These are phyloP conservation scores for Fusarium tricinctum DNA, from an alignment of 2,329 filamentous ascomycete genomes.

Conservation along the genomic window DNA sequence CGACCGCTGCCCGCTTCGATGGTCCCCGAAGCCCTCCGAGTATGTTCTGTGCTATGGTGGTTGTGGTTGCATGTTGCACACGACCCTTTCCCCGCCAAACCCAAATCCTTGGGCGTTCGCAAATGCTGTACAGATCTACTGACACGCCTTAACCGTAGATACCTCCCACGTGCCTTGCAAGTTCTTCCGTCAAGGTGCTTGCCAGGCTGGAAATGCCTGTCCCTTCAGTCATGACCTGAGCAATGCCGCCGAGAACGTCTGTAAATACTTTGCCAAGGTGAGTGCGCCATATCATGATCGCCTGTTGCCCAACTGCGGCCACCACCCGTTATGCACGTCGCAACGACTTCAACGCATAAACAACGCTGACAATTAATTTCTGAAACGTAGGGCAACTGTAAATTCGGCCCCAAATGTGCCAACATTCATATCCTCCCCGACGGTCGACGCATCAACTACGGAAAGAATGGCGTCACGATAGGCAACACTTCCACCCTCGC, in stretches of 20 bases:
- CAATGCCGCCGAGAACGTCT: constrained; percentile 85
- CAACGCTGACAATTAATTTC: constrained; percentile 39
- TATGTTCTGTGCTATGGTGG: constrained; percentile 51
- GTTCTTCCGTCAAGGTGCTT: constrained; percentile 97
- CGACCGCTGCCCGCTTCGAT: constrained; percentile 63
- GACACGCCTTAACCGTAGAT: constrained; percentile 67
- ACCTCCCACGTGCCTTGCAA: constrained; percentile 99
- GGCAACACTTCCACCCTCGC: constrained; percentile 71
- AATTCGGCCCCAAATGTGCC: constrained; percentile 97
- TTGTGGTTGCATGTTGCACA: constrained; percentile 47
- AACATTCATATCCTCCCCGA: constrained; percentile 96
- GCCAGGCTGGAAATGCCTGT: constrained; percentile 95
- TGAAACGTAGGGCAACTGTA: constrained; percentile 86
- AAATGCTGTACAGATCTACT: constrained; percentile 34
- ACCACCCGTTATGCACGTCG: constrained; percentile 20
- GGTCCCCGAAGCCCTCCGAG: constrained; percentile 74
- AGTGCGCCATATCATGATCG: constrained; percentile 50
- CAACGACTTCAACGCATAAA: constrained; percentile 19
- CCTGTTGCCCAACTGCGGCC: constrained; percentile 25
- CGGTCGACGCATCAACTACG: constrained; percentile 89
- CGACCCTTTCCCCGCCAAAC: constrained; percentile 44
- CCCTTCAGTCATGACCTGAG: constrained; percentile 96
- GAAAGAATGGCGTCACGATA: constrained; percentile 76
- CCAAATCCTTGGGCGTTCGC: constrained; percentile 14
- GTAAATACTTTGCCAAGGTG: constrained; percentile 99